Evolutionary conservation across 139 green algal genomes (phyloP).

Genomic region (Marvania coccoides): DNA sequence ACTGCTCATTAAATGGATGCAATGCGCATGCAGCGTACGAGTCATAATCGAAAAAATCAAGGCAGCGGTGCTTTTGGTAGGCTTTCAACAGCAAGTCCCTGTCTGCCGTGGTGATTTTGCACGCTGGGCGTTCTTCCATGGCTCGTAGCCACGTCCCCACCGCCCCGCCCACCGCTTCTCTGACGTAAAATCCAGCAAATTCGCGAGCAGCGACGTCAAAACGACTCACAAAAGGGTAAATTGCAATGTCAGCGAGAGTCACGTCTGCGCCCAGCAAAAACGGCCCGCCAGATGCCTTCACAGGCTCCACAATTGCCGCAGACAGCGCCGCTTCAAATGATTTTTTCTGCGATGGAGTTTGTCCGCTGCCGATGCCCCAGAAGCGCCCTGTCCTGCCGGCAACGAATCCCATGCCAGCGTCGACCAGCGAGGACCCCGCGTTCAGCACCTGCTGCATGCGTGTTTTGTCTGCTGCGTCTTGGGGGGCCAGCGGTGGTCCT

Average conservation of each 20-base stretch:
- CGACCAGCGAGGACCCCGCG: neutral
- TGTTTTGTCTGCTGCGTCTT: neutral
- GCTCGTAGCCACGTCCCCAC: constrained; percentile 26
- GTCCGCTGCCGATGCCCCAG: constrained; percentile 39
- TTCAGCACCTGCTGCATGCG: constrained; percentile 13
- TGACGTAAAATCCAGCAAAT: constrained; percentile 9
- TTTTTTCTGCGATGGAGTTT: constrained; percentile 21
- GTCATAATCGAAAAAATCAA: constrained; percentile 66
- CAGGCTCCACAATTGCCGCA: neutral
- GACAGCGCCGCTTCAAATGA: constrained; percentile 22
- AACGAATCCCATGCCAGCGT: constrained; percentile 22
- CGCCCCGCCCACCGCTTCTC: neutral
- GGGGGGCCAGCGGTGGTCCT: constrained; percentile 14
- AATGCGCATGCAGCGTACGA: constrained; percentile 28
- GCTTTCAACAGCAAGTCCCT: constrained; percentile 23
- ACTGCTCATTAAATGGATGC: constrained; percentile 39
- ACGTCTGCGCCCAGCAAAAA: constrained; percentile 24
- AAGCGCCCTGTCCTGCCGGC: constrained; percentile 19
- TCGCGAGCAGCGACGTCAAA: constrained; percentile 17
- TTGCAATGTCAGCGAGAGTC: constrained; percentile 25
- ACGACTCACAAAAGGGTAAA: constrained; percentile 32
- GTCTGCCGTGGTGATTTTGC: constrained; percentile 21
- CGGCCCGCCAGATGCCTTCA: constrained; percentile 20
- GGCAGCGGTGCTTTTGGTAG: constrained; percentile 21
- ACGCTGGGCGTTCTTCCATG: constrained; percentile 23